Percentiles rank a stretch among this genome's conserved stretches.
These are phyloP conservation scores for Chrysopogon serrulatus DNA, from an alignment of 176 grass and related monocot genomes.

Conservation along the genomic window DNA sequence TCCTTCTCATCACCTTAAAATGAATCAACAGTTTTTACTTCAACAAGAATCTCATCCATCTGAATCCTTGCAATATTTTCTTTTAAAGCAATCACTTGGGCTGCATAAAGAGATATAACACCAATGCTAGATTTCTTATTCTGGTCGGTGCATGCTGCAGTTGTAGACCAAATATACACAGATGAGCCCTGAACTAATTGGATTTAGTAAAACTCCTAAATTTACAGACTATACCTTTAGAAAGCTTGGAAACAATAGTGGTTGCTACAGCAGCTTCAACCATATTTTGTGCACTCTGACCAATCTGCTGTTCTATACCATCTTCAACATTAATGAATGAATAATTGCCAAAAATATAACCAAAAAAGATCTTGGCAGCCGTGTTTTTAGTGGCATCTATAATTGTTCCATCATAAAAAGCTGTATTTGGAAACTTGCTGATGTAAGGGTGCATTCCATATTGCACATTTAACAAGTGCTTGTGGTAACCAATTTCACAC, in stretches of 20 bases:
- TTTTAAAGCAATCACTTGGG: conserved; percentile 46
- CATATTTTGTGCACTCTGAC: conserved; percentile 29
- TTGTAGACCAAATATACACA: background rate
- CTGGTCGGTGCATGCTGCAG: background rate
- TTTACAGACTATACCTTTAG: conserved; percentile 24
- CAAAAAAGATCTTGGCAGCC: too few relatives aligned
- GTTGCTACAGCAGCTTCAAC: conserved; percentile 1
- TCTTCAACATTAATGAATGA: conserved; percentile 42
- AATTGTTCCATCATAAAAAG: conserved; percentile 29
- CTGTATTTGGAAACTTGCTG: conserved; percentile 31
- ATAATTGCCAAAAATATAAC: conserved; percentile 21
- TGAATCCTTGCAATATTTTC: background rate
- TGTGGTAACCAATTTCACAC: conserved; percentile 8
- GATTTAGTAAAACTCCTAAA: background rate
- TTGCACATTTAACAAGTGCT: conserved; percentile 40
- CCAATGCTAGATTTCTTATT: conserved; percentile 10
- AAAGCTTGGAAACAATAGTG: conserved; percentile 24
- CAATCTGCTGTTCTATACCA: background rate
- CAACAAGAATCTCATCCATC: conserved; percentile 15
- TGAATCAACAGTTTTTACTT: conserved; percentile 28
- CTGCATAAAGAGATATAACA: conserved; percentile 42
- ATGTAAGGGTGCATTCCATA: conserved; percentile 60
- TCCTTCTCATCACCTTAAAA: conserved; percentile 54
- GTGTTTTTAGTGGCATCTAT: conserved; percentile 16
- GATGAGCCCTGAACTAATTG: too few relatives aligned